Conservation (phyloP, 768 basidiomycete species). For the Termitomyces sp. region DNA sequence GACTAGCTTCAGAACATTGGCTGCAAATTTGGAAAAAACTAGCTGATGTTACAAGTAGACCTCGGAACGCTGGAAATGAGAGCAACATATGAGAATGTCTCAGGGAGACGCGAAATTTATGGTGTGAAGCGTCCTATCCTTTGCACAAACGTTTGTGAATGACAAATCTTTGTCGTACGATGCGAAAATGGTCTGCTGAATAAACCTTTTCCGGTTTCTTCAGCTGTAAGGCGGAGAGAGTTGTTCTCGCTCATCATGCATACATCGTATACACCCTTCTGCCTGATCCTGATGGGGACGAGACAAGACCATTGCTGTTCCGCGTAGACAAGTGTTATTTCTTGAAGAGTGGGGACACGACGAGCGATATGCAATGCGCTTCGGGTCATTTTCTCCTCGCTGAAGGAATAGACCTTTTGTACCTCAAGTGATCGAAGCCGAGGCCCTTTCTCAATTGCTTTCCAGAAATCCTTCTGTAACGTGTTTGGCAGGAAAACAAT, state of each 20-base stretch:
- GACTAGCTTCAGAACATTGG: too few relatives aligned
- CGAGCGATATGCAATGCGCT: conserved; percentile 11
- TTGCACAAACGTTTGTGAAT: conserved; percentile 3
- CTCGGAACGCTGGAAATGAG: not conserved
- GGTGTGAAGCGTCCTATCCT: conserved; percentile 2
- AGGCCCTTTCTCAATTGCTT: conserved; percentile 13
- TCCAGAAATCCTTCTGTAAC: conserved; percentile 14
- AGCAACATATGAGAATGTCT: not conserved
- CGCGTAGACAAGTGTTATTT: conserved; percentile 11
- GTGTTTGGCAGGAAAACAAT: not conserved
- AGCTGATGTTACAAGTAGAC: too few relatives aligned
- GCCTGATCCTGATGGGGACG: conserved; percentile 6
- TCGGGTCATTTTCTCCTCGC: conserved; percentile 14
- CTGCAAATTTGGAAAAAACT: too few relatives aligned
- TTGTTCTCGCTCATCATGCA: not conserved
- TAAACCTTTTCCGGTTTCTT: conserved; percentile 11
- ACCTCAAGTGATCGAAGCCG: conserved; percentile 14
- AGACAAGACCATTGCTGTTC: conserved; percentile 10
- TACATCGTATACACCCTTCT: conserved; percentile 14
- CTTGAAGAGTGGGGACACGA: conserved; percentile 14
- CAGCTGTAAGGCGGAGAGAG: conserved; percentile 8
- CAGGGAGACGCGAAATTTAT: not conserved
- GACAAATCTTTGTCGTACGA: conserved; percentile 7
- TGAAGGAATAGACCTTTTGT: conserved; percentile 10
- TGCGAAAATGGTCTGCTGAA: conserved; percentile 5